Evolutionary conservation across 352 stramenopile species (phyloP), one percentile per base, ranked within the genome.

Genomic region (Blastocystis sp.): DNA sequence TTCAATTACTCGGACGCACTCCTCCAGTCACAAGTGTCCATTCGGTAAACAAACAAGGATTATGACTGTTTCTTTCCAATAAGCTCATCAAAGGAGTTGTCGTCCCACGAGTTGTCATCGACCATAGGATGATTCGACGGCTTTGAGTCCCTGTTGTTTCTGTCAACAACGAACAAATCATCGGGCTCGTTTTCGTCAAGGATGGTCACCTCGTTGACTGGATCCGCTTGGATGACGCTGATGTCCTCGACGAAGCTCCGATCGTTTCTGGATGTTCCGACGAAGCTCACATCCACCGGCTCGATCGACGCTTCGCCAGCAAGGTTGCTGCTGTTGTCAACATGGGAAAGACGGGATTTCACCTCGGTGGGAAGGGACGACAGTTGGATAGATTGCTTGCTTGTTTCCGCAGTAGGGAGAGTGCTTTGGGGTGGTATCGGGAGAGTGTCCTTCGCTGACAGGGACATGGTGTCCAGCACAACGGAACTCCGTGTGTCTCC

Each of bases 231-330:
- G 21, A 75, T 48, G 7, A 53, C 48, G 46, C 63, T 75, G 29
- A 75, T 40, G n/a, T 75, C 42, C 29, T 4, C 14, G 21, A 51
- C 7, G 32, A n/a, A 53, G 18, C 16, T n/a, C 18, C 32, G 63
- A 53, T 75, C 32, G 40, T 36, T 32, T 14, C 63, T 51, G 48
- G 40, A 53, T 54, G n/a, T 27, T 27, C 36, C 36, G n/a, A 75
- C 6, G 21, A 53, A 29, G 48, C 32, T 53, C 27, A 75, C 42
- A 54, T 34, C 27, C 36, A 54, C 4, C 40, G 63, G 63, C 48
- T 75, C 63, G 8, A 53, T 75, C 36, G 63, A 51, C 8, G 36
- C 63, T 75, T 75, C 63, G 6, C 36, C 63, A 34, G 63, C 42
- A 27, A 75, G 21, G 48, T 75, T 53, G n/a, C 24, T 8, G 44